Percentiles rank a stretch among this genome's conserved stretches.
These are phyloP conservation scores for Tylopilus sp. DNA, from an alignment of 1,284 basidiomycete genomes.

Conservation along the genomic window DNA sequence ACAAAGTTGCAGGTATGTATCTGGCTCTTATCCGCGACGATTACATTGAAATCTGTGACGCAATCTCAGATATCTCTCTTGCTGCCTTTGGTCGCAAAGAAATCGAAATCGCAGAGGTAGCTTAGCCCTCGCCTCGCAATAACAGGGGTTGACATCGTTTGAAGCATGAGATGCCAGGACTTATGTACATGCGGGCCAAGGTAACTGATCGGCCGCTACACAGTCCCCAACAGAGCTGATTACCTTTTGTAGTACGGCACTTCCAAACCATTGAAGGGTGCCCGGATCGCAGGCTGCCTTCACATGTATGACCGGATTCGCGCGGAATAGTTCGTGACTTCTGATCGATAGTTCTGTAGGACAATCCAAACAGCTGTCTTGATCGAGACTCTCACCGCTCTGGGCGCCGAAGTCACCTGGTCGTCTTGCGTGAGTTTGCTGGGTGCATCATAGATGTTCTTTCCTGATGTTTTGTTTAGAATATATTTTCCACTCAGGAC, in stretches of 20 bases:
- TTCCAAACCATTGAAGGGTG: conserved; percentile 87
- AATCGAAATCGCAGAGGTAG: conserved; percentile 93
- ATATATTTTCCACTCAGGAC: conserved; percentile 99
- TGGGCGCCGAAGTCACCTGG: conserved; percentile 98
- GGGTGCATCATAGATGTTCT: conserved; percentile 1
- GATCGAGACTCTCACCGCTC: conserved; percentile 92
- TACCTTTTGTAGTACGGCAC: conserved; percentile 61
- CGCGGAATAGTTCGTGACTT: not conserved
- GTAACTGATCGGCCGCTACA: conserved; percentile 36
- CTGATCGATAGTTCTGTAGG: conserved; percentile 43
- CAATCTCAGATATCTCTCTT: conserved; percentile 80
- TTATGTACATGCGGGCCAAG: conserved; percentile 88
- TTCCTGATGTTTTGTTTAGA: conserved; percentile 46
- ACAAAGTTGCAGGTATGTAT: conserved; percentile 74
- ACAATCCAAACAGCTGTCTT: conserved; percentile 96
- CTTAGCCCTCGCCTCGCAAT: conserved; percentile 11
- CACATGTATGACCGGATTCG: conserved; percentile 68
- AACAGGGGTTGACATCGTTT: conserved; percentile 15
- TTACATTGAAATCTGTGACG: conserved; percentile 6
- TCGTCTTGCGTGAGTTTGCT: conserved; percentile 82
- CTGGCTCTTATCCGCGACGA: not conserved
- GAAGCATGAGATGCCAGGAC: conserved; percentile 89
- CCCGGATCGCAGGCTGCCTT: conserved; percentile 95
- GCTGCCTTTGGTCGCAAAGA: conserved; percentile 98
- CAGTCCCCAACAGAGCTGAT: conserved; percentile 9